phyloP scores from a whole-genome alignment of 306 rosid genomes.

The Castanea sativa region DNA sequence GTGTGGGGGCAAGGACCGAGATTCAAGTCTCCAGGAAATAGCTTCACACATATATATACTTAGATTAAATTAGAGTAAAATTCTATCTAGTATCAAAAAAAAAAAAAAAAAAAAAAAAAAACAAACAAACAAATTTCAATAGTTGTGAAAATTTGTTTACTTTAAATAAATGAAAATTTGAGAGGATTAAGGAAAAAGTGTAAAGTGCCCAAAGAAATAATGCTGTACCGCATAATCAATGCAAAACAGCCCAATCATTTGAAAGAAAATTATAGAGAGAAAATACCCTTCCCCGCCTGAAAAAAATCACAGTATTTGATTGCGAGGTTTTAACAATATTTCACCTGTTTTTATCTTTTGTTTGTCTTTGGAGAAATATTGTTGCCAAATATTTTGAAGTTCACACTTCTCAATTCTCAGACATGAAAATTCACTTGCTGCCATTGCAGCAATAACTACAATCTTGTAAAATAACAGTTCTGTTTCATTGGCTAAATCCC shows the following conservation, averaged over 20 bases:
- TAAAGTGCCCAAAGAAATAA: slow-evolving; percentile 30
- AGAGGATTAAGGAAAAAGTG: not conserved
- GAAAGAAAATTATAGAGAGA: slow-evolving; percentile 15
- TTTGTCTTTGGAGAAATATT: not conserved
- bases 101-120: no score
- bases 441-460: not conserved
- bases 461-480: not conserved
- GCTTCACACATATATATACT: no score
- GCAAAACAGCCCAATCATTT: slow-evolving; percentile 35
- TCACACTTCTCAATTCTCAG: not conserved
- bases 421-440: not conserved
- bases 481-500: not conserved
- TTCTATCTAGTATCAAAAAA: no score
- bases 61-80: no score
- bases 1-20: no score
- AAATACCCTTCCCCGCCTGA: slow-evolving; percentile 28
- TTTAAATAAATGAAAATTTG: no score
- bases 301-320: slow-evolving; percentile 1
- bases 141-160: no score
- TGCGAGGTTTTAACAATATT: not conserved
- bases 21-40: no score
- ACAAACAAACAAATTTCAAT: no score
- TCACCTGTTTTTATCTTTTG: not conserved
- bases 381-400: not conserved
- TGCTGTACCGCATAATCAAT: slow-evolving; percentile 32